A percentile compares a stretch with the other conserved stretches of the same genome.
Conservation (phyloP, 805 yeast genomes). For the Martiniozyma abietophila region DNA sequence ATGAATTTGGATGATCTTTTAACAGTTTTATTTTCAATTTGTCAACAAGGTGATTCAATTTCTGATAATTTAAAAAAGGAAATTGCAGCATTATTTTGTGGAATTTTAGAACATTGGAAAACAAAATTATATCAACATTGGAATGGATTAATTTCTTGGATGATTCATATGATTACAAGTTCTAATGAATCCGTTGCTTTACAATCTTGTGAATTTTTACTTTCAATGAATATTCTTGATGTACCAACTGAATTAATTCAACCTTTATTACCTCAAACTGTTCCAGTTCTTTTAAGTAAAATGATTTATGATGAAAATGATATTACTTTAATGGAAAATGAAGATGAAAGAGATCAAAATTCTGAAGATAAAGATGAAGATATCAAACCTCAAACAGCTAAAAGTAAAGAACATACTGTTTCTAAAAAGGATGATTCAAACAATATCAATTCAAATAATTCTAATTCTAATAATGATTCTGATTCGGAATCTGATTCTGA, state of each 20-base stretch:
- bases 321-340: slow-evolving; percentile 48
- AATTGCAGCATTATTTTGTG: slow-evolving; percentile 68
- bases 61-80: slow-evolving; percentile 56
- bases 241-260: slow-evolving; percentile 46
- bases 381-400: slow-evolving; percentile 72
- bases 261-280: slow-evolving; percentile 49
- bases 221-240: slow-evolving; percentile 59
- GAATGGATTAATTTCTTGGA: slow-evolving; percentile 77
- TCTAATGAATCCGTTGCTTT: slow-evolving; percentile 49
- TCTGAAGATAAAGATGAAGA: slow-evolving; percentile 81
- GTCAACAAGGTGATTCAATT: slow-evolving; percentile 40
- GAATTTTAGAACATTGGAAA: slow-evolving; percentile 66
- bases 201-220: slow-evolving; percentile 88
- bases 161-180: slow-evolving; percentile 66
- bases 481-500: slow-evolving; percentile 36
- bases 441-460: slow-evolving; percentile 4
- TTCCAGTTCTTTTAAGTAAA: slow-evolving; percentile 70
- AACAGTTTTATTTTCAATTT: slow-evolving; percentile 55
- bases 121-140: slow-evolving; percentile 74
- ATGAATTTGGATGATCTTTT: slow-evolving; percentile 60
- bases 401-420: slow-evolving; percentile 39
- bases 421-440: slow-evolving; percentile 14
- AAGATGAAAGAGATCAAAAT: slow-evolving; percentile 71
- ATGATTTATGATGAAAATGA: slow-evolving; percentile 89
- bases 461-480: slow-evolving; percentile 12